Conservation (phyloP, 83 land plant genomes). For the Picea engelmannii region DNA sequence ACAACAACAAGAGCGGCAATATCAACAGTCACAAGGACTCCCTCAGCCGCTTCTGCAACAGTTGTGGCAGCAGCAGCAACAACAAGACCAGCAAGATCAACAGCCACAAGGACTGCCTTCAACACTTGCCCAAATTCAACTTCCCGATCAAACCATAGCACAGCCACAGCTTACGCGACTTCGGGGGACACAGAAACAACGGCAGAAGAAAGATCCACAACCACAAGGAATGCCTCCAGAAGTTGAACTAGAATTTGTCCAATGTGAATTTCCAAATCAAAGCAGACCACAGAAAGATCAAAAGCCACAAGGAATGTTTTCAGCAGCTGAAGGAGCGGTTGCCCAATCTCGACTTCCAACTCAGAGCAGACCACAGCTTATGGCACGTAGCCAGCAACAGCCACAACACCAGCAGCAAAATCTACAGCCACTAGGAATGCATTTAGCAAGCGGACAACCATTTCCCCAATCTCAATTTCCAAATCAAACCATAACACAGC, state of each 20-base stretch:
- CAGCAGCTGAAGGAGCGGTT: too few relatives aligned
- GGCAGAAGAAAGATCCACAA: slow-evolving; percentile 39
- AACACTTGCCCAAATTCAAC: slow-evolving; percentile 56
- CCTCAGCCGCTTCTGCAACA: slow-evolving; percentile 49
- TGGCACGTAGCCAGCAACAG: background rate
- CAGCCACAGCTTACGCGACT: slow-evolving; percentile 44
- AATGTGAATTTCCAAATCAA: slow-evolving; percentile 34
- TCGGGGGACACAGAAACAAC: slow-evolving; percentile 20
- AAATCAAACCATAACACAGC: too few relatives aligned
- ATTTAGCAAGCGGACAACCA: too few relatives aligned
- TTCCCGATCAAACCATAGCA: slow-evolving; percentile 30
- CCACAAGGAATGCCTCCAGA: slow-evolving; percentile 53
- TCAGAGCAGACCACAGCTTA: slow-evolving; percentile 28
- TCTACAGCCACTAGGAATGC: too few relatives aligned
- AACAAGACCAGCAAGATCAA: slow-evolving; percentile 39
- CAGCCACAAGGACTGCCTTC: slow-evolving; percentile 53
- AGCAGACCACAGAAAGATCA: slow-evolving; percentile 21
- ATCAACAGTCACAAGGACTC: too few relatives aligned
- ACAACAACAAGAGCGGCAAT: too few relatives aligned
- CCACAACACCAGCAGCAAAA: slow-evolving; percentile 24
- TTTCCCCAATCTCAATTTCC: too few relatives aligned
- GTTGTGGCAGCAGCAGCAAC: slow-evolving; percentile 68
- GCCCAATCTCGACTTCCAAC: too few relatives aligned
- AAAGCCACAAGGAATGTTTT: too few relatives aligned
- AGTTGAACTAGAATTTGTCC: slow-evolving; percentile 25